Evolutionary conservation across 2,329 filamentous ascomycete genomes (phyloP).

Genomic region (Xylaria sp.): DNA sequence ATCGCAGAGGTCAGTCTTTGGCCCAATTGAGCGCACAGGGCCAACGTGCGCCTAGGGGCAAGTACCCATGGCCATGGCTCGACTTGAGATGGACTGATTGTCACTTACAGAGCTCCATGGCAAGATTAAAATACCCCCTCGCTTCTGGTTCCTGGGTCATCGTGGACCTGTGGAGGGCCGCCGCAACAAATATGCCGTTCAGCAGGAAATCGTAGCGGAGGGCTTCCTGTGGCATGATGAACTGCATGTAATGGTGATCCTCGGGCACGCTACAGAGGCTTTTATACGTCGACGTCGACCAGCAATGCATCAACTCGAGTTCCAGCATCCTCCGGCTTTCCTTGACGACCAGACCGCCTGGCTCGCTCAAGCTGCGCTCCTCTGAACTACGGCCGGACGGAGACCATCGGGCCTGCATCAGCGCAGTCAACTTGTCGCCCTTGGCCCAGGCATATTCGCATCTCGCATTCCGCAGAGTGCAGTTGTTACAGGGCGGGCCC

Average conservation of each 20-base stretch:
- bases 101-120: conserved; percentile 49
- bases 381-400: conserved; percentile 21
- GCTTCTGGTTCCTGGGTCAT: conserved; percentile 36
- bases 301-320: conserved; percentile 63
- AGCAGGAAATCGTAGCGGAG: conserved; percentile 55
- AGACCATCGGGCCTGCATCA: conserved; percentile 19
- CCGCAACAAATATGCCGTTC: conserved; percentile 51
- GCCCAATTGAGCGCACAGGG: neutral
- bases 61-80: neutral
- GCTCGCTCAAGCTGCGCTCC: conserved; percentile 20
- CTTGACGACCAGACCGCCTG: conserved; percentile 24
- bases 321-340: conserved; percentile 50
- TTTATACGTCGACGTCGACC: conserved; percentile 58
- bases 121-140: conserved; percentile 45
- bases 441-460: conserved; percentile 44
- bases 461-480: conserved; percentile 43
- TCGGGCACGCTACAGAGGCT: conserved; percentile 52
- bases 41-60: neutral
- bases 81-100: neutral
- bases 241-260: conserved; percentile 51
- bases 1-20: conserved; percentile 16
- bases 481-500: conserved; percentile 47
- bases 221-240: conserved; percentile 48
- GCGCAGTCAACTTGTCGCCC: conserved; percentile 7
- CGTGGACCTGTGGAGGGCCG: conserved; percentile 50